These are phyloP conservation scores for Pseudopithomyces maydicus DNA, from an alignment of 2,329 filamentous ascomycete species.

Conservation along the genomic window DNA sequence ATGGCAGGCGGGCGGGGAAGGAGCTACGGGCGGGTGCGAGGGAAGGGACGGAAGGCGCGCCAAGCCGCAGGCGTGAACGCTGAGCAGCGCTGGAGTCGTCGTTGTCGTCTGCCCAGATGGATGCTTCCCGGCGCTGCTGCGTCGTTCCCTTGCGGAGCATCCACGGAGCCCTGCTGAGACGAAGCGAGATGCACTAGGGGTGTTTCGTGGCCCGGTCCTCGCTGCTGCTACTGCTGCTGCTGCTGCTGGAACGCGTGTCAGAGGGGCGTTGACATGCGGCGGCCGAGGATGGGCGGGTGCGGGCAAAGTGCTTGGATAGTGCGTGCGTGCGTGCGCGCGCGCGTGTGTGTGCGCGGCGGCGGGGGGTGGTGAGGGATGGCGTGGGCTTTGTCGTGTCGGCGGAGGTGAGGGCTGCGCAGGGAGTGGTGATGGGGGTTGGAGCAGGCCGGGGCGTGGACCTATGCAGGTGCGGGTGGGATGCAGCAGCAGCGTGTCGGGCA, in stretches of 20 bases:
- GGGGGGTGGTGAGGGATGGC: background rate
- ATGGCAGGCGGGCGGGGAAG: slow-evolving; percentile 24
- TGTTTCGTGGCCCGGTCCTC: slow-evolving; percentile 32
- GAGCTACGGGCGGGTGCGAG: slow-evolving; percentile 10
- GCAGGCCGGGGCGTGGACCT: background rate
- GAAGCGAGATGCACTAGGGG: slow-evolving; percentile 45
- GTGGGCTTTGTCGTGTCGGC: slow-evolving; percentile 5
- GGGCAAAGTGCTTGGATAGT: too few species aligned
- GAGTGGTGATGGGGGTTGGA: background rate
- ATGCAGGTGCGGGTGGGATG: background rate
- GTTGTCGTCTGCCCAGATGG: slow-evolving; percentile 17
- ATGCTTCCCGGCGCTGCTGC: slow-evolving; percentile 5
- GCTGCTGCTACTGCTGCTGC: slow-evolving; percentile 18
- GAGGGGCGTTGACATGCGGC: slow-evolving; percentile 14
- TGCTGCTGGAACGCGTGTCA: slow-evolving; percentile 24
- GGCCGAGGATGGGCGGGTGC: too few species aligned
- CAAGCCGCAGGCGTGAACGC: slow-evolving; percentile 16
- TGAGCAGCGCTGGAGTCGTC: background rate
- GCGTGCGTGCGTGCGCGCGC: background rate
- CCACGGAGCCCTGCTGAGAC: slow-evolving; percentile 37
- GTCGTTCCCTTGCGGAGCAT: slow-evolving; percentile 21
- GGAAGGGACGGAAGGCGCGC: slow-evolving; percentile 21
- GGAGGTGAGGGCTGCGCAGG: background rate
- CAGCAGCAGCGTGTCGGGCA: too few species aligned
- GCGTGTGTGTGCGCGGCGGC: background rate